These are phyloP conservation scores for Echria macrotheca DNA, from an alignment of 495 filamentous ascomycete genomes.

Conservation along the genomic window DNA sequence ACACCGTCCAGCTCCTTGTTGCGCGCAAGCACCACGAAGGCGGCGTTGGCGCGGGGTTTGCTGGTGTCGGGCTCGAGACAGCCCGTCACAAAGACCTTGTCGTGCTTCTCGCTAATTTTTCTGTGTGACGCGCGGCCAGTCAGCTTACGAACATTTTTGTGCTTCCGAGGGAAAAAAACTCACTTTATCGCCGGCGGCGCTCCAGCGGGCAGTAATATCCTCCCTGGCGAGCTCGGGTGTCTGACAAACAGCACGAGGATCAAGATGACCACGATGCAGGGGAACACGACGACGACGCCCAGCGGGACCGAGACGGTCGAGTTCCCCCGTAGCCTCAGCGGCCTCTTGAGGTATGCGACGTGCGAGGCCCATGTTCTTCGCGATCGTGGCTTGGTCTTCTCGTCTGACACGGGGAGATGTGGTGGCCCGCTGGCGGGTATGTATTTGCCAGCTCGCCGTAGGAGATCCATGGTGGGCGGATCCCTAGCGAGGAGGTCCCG, in stretches of 20 bases:
- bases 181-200: conserved; percentile 90
- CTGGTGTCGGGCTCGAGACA: conserved; percentile 70
- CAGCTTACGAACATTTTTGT: too few species aligned
- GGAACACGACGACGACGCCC: conserved; percentile 88
- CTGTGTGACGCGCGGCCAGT: too few species aligned
- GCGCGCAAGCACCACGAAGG: conserved; percentile 89
- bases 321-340: conserved; percentile 89
- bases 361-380: conserved; percentile 35
- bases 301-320: conserved; percentile 91
- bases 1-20: conserved; percentile 97
- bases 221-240: conserved; percentile 76
- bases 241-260: conserved; percentile 86
- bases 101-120: conserved; percentile 94
- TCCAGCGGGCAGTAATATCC: conserved; percentile 83
- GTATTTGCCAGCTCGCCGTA: conserved; percentile 48
- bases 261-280: conserved; percentile 82
- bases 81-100: conserved; percentile 91
- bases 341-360: conserved; percentile 81
- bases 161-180: too few species aligned
- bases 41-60: conserved; percentile 72
- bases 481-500: conserved; percentile 13
- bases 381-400: conserved; percentile 34
- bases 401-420: conserved; percentile 40
- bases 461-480: conserved; percentile 47
- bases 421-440: conserved; percentile 35